Conservation (phyloP, 169 alveolate species). For the Cryptosporidium sp. region DNA sequence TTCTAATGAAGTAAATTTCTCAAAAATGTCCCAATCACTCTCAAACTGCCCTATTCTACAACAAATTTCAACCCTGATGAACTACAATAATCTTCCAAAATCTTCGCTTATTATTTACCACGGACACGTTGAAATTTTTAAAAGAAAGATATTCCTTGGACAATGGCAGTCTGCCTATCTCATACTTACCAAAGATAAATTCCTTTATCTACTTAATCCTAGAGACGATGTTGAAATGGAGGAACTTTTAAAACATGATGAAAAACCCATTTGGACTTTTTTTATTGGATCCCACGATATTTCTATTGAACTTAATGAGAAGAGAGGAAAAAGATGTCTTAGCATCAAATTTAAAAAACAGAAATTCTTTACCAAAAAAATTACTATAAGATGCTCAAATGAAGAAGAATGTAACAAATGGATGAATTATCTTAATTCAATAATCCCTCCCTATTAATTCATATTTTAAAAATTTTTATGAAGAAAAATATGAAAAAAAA, state of each 20-base stretch:
- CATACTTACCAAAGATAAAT: conserved; percentile 54
- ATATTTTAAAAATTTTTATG: too few species aligned
- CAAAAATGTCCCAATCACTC: conserved; percentile 1
- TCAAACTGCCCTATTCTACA: conserved; percentile 16
- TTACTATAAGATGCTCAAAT: conserved; percentile 47
- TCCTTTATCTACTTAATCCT: conserved; percentile 35
- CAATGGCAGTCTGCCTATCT: conserved; percentile 68
- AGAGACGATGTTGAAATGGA: conserved; percentile 65
- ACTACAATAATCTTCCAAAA: conserved; percentile 25
- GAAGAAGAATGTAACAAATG: conserved; percentile 45
- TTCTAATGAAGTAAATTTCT: conserved; percentile 3
- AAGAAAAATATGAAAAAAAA: too few species aligned
- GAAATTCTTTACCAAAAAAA: conserved; percentile 1
- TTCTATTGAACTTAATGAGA: conserved; percentile 14
- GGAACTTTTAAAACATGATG: conserved; percentile 46
- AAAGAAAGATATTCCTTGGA: conserved; percentile 17
- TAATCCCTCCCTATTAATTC: not conserved
- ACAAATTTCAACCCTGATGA: conserved; percentile 1
- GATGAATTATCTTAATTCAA: conserved; percentile 28
- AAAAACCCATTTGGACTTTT: conserved; percentile 41
- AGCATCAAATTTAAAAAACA: conserved; percentile 17
- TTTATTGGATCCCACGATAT: not conserved
- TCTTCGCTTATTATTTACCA: conserved; percentile 46
- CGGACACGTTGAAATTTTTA: conserved; percentile 49
- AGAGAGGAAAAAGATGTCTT: conserved; percentile 51